Base-by-base conservation (phyloP, 257 asterid genomes). In the Nicotiana undulata region DNA sequence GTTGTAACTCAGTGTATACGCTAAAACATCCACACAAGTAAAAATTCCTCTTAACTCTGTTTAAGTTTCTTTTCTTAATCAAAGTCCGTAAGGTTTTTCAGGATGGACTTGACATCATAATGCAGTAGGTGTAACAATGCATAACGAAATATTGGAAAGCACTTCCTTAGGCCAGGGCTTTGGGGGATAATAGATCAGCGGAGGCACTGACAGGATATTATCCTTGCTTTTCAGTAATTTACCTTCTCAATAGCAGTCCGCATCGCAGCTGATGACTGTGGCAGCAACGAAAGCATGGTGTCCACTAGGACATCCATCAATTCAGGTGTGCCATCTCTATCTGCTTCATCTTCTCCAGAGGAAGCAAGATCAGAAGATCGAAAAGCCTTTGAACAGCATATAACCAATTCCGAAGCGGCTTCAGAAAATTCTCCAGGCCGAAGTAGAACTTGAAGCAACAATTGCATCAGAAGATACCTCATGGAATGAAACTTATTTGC, bases 301-400 rank as follows among this genome's bases (percentile, higher is more conserved):
- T 93, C 97, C 82, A 93, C 93, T 82, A 93, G 94, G n/a, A 95
- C 99, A 59, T 95, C 95, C 98, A 95, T 93, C 75, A 89, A 77
- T 66, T 88, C 84, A 40, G 95, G 97, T 29, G 85, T 77, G 58
- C 80, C 90, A 61, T 93, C 93, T 64, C 10, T 91, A 79, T 82
- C 90, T 46, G 89, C 64, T 87, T 93, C 98, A 80, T 92, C 97
- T 66, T 91, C 97, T 66, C 89, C 94, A 46, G 96, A 88, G 46
- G 92, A 89, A 68, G 82, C 88, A 7, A 84, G 89, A 85, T 90
- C 94, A 79, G 90, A 82, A 81, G 88, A 79, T 63, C 85, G 90
- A 81, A 88, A 90, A 85, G 97, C 90, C 84, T 89, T 92, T 89
- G 89, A 86, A 83, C 96, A 94, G 84, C 96, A 94, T 44, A 90